Evolutionary conservation across 2,329 filamentous ascomycete species (phyloP), one percentile per base, ranked within the genome.

Genomic region (Aspergillus sp.): DNA sequence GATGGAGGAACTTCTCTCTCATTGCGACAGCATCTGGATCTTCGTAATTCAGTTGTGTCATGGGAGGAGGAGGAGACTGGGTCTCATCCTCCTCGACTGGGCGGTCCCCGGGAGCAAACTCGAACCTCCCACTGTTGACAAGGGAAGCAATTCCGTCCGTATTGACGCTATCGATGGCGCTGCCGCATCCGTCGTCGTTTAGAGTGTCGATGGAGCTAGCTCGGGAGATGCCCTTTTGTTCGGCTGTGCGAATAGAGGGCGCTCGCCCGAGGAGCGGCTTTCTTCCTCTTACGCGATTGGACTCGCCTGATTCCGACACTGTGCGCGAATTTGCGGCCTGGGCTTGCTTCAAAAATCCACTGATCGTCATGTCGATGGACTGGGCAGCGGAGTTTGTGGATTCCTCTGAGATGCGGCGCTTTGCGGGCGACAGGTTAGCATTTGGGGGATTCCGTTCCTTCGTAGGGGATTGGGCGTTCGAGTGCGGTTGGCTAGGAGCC

Each of bases 1-100:
- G 56, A 4, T 78, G 77, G 57, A 81, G 77, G 23, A 78, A 79
- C 34, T 78, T 79, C 31, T 82, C 80, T n/a, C 79, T 79, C 61
- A 82, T 81, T 49, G 78, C 78, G 11, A 78, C 75, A 2, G 81
- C 80, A 43, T 84, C 75, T 1, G 74, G 69, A 54, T 78, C 76
- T 52, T 78, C 75, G 51, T 78, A 79, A 23, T 74, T 73, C 16
- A 79, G 61, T 58, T 78, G 76, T 5, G 76, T 78, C 71, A 77
- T 72, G 13, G 66, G 67, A 13, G 74, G 71, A 6, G 66, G 67
- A 13, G 74, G 71, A 6, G 66, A 61, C 49, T 73, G 67, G 10
- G 70, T 59, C 44, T 67, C 69, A 10, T 68, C 59, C 36, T 69
- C 66, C 13, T 63, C 57, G 10, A 61, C 56, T 7, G 52, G 50